Conservation (phyloP, 2,329 filamentous ascomycete genomes). For the Verruconis gallopava region DNA sequence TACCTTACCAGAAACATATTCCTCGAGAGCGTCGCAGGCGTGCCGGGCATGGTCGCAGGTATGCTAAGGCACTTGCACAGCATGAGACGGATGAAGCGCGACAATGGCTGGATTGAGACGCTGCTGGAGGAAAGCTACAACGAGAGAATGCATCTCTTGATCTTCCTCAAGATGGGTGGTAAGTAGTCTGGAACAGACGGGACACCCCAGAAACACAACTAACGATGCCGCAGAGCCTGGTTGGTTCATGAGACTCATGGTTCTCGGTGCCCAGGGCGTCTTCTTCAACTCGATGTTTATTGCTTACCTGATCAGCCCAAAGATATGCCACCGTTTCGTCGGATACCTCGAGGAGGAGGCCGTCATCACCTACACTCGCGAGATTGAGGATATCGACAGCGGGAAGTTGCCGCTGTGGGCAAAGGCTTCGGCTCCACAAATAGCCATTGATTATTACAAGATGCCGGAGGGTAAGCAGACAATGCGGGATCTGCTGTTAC, state of each 20-base stretch:
- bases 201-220: neutral
- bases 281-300: conserved; percentile 95
- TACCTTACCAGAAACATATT: conserved; percentile 89
- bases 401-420: conserved; percentile 77
- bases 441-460: conserved; percentile 84
- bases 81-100: conserved; percentile 72
- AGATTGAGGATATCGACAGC: conserved; percentile 72
- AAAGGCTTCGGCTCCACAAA: conserved; percentile 67
- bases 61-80: conserved; percentile 85
- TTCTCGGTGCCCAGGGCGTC: conserved; percentile 83
- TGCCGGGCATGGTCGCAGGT: conserved; percentile 92
- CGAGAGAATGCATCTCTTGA: conserved; percentile 84
- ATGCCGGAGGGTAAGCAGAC: conserved; percentile 74
- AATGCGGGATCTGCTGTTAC: conserved; percentile 78
- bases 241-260: conserved; percentile 83
- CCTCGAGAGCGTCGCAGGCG: conserved; percentile 85
- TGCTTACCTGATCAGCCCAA: conserved; percentile 73
- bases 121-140: conserved; percentile 84
- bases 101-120: conserved; percentile 94
- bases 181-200: no score
- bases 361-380: conserved; percentile 85
- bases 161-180: conserved; percentile 68
- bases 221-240: conserved; percentile 50
- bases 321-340: conserved; percentile 87
- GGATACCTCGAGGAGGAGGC: conserved; percentile 97